phyloP scores from a whole-genome alignment of 768 basidiomycete genomes.

The Lentinula guzmanii region DNA sequence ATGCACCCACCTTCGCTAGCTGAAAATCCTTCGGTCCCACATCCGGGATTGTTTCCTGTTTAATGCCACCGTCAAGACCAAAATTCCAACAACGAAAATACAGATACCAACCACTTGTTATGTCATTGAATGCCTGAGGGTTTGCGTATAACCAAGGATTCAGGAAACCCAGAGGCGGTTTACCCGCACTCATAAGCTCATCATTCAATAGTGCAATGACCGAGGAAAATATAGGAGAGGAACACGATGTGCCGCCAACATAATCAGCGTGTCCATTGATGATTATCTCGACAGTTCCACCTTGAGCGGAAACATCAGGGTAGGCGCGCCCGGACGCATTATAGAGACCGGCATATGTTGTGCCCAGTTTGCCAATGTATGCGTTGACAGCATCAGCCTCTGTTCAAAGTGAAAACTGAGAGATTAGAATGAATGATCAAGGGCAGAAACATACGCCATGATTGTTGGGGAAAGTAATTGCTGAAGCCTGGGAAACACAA shows the following conservation, averaged over 20 bases:
- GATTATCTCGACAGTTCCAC: slow-evolving; percentile 17
- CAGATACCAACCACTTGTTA: not conserved
- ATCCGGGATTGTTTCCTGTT: not conserved
- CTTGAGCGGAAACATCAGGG: slow-evolving; percentile 18
- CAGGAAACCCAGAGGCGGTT: slow-evolving; percentile 3
- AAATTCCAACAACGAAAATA: not conserved
- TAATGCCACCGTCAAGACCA: not conserved
- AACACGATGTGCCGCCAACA: slow-evolving; percentile 40
- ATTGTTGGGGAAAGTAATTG: slow-evolving; percentile 22
- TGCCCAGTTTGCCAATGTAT: slow-evolving; percentile 24
- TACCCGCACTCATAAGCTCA: slow-evolving; percentile 27
- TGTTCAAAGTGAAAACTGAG: slow-evolving; percentile 8
- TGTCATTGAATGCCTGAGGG: slow-evolving; percentile 5
- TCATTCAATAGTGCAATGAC: slow-evolving; percentile 41
- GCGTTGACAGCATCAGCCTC: slow-evolving; percentile 26
- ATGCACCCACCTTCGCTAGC: not conserved
- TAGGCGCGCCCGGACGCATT: slow-evolving; percentile 28
- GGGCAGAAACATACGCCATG: slow-evolving; percentile 21
- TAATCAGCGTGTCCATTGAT: slow-evolving; percentile 15
- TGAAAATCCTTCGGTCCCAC: not conserved
- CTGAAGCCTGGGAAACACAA: slow-evolving; percentile 6
- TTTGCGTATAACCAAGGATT: slow-evolving; percentile 6
- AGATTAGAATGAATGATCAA: not conserved
- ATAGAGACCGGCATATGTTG: slow-evolving; percentile 34
- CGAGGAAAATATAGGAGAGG: slow-evolving; percentile 41